A percentile compares a stretch with the other conserved stretches of the same genome.
Evolutionary conservation across 768 basidiomycete genomes (phyloP).

Genomic region (Hygrocybe punicea): DNA sequence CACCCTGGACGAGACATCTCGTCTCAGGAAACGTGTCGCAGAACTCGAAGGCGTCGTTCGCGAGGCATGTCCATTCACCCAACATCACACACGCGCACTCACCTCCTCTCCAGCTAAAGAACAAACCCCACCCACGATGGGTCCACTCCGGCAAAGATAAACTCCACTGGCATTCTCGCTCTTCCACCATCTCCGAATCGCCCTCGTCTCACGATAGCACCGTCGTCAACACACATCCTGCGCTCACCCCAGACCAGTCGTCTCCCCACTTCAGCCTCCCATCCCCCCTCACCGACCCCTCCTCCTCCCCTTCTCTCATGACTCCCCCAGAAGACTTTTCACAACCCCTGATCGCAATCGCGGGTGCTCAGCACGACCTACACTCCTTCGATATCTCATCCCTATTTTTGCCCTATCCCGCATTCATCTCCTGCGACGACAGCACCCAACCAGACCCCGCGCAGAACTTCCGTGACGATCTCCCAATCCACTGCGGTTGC

Average conservation of each 20-base stretch:
- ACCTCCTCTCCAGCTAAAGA: slow-evolving; percentile 51
- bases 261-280: too few species aligned
- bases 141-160: slow-evolving; percentile 41
- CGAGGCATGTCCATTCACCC: slow-evolving; percentile 45
- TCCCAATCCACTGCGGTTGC: slow-evolving; percentile 51
- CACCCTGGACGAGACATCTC: slow-evolving; percentile 57
- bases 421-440: slow-evolving; percentile 10
- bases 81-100: slow-evolving; percentile 41
- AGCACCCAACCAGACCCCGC: slow-evolving; percentile 16
- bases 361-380: too few species aligned
- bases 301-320: too few species aligned
- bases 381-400: not conserved
- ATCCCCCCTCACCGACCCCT: too few species aligned
- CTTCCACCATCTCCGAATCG: slow-evolving; percentile 17
- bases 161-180: slow-evolving; percentile 25
- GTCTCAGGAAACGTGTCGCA: slow-evolving; percentile 70
- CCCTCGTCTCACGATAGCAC: too few species aligned
- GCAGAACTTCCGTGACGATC: slow-evolving; percentile 27
- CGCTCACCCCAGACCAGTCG: too few species aligned
- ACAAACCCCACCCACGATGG: slow-evolving; percentile 71
- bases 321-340: too few species aligned
- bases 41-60: slow-evolving; percentile 82
- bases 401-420: not conserved
- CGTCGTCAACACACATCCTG: too few species aligned
- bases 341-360: too few species aligned